Conservation (phyloP, 139 green algal species). For the Yamagishiella unicocca region DNA sequence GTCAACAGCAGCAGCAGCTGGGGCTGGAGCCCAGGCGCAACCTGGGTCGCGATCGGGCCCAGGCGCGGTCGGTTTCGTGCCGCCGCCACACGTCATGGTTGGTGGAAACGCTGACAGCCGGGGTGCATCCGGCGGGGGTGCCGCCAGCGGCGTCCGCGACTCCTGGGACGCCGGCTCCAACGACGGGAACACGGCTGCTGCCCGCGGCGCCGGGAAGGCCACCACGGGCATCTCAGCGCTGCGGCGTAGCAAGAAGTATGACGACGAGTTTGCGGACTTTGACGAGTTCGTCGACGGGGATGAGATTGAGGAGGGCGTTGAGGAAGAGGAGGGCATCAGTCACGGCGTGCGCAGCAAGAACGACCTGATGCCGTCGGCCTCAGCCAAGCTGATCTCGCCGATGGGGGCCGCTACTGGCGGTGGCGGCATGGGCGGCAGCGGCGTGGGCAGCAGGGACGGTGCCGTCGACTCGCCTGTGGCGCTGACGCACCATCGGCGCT, state of each 20-base stretch:
- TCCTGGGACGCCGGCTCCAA: neutral
- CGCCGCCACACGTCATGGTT: neutral
- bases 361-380: constrained; percentile 11
- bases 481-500: constrained; percentile 31
- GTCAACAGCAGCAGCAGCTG: no score
- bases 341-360: neutral
- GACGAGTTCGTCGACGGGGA: constrained; percentile 8
- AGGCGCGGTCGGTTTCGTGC: neutral
- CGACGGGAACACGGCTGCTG: neutral
- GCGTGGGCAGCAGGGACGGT: neutral
- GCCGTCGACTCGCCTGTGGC: neutral
- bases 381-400: constrained; percentile 35
- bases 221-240: neutral
- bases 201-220: neutral
- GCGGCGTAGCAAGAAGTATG: constrained; percentile 34
- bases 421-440: neutral
- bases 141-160: neutral
- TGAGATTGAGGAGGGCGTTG: constrained; percentile 25
- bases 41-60: neutral
- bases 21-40: no score
- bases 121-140: neutral
- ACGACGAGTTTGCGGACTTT: constrained; percentile 43
- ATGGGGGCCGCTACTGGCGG: neutral
- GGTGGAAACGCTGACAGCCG: neutral
- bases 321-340: neutral